Percentiles rank a stretch among this genome's conserved stretches.
These are phyloP conservation scores for Penicillium dipodomyicola DNA, from an alignment of 495 filamentous ascomycete species.

Conservation along the genomic window DNA sequence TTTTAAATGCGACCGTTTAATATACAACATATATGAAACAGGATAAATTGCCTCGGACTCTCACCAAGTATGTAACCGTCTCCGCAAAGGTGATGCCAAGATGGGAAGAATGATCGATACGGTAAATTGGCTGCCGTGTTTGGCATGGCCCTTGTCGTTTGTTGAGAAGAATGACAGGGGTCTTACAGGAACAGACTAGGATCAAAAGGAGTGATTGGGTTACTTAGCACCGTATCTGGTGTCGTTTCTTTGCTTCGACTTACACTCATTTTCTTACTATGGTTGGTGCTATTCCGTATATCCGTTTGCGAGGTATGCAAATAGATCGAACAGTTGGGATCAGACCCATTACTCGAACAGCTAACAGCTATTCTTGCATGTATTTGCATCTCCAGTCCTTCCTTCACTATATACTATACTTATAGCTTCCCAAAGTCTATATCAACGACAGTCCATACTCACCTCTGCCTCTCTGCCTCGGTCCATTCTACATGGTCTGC, in stretches of 20 bases:
- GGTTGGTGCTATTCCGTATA: too few species aligned
- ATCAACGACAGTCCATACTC: not conserved
- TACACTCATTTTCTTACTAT: too few species aligned
- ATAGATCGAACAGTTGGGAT: too few species aligned
- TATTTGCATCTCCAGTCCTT: too few species aligned
- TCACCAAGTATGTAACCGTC: not conserved
- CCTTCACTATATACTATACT: not conserved
- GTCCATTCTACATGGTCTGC: constrained; percentile 1
- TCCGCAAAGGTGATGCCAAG: not conserved
- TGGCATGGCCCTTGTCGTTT: not conserved
- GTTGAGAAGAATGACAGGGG: not conserved
- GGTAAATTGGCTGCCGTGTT: not conserved
- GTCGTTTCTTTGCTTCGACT: too few species aligned
- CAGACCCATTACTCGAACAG: not conserved
- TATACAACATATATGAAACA: not conserved
- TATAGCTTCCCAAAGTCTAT: not conserved
- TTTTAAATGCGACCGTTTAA: constrained; percentile 3
- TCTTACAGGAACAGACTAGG: not conserved
- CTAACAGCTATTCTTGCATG: not conserved
- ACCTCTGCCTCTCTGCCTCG: not conserved
- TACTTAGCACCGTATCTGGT: not conserved
- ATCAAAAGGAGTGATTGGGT: not conserved
- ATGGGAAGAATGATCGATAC: not conserved
- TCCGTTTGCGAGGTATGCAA: too few species aligned
- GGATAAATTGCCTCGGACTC: not conserved